Evolutionary conservation across 176 grass and related monocot species (phyloP).

Genomic region (Paspalum vaginatum): DNA sequence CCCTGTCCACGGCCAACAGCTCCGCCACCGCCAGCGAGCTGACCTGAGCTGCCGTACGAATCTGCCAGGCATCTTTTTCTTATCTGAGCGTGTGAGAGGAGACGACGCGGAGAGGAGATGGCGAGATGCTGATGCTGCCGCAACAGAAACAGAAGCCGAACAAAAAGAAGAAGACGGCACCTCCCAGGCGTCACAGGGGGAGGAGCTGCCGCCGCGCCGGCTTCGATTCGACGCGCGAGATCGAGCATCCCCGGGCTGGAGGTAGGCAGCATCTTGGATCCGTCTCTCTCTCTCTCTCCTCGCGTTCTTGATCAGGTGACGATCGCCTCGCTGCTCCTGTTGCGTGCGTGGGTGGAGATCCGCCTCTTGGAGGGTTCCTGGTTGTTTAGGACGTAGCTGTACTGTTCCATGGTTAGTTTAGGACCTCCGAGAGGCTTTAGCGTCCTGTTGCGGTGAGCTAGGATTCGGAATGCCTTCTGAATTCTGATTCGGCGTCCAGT

Average conservation of each 20-base stretch:
- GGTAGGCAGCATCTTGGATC: neutral
- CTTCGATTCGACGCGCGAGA: conserved; percentile 9
- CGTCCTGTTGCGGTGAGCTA: neutral
- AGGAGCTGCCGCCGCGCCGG: neutral
- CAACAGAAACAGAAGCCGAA: neutral
- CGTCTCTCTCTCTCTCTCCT: neutral
- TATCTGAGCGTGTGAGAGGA: conserved; percentile 14
- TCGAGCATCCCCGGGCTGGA: neutral
- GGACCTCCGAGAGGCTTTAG: neutral
- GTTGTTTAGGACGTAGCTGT: neutral
- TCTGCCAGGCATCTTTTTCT: neutral
- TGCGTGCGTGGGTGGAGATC: neutral
- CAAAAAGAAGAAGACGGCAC: neutral
- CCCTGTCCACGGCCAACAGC: neutral
- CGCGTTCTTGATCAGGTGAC: conserved; percentile 22
- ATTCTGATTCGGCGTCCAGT: neutral
- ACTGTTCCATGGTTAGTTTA: neutral
- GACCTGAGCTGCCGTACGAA: conserved; percentile 22
- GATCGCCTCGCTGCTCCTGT: neutral
- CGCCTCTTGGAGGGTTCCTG: neutral
- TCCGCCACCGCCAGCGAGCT: neutral
- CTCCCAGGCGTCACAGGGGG: neutral
- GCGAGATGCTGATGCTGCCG: neutral
- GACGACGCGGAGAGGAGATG: neutral
- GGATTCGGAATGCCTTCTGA: neutral